Conservation (phyloP, 176 grass and related monocot genomes). For the Triticum turgidum region DNA sequence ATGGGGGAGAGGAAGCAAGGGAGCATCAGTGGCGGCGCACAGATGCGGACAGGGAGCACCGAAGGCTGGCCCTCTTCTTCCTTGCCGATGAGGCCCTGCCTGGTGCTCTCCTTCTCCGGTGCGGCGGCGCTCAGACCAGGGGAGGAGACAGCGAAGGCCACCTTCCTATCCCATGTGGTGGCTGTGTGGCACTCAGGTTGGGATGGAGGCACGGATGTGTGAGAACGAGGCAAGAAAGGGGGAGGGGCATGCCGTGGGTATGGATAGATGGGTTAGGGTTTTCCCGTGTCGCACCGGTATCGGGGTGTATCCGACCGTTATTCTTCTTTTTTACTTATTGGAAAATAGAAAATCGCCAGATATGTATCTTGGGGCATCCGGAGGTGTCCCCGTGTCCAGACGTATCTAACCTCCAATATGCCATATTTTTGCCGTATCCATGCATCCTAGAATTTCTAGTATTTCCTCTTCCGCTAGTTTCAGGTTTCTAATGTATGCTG, state of each 20-base stretch:
- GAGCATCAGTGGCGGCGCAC: neutral
- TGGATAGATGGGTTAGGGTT: neutral
- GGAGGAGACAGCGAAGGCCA: no score
- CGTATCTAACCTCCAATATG: no score
- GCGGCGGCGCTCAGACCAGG: neutral
- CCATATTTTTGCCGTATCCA: no score
- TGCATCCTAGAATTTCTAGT: neutral
- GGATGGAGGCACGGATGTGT: neutral
- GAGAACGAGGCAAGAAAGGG: neutral
- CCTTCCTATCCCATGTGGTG: neutral
- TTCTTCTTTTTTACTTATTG: neutral
- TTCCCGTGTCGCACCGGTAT: neutral
- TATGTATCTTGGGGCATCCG: neutral
- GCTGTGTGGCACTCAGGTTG: neutral
- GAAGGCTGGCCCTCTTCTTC: neutral
- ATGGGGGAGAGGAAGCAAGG: neutral
- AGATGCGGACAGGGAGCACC: neutral
- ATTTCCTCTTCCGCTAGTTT: neutral
- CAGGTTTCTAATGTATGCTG: neutral
- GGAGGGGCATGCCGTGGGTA: neutral
- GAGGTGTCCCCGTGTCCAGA: neutral
- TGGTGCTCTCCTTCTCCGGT: neutral
- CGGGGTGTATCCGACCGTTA: neutral
- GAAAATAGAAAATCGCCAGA: neutral
- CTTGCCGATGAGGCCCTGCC: neutral